Percentiles rank a stretch among this genome's conserved stretches.
Evolutionary conservation across 140 eudicot genomes (phyloP).

Genomic region (Bidens hawaiensis): DNA sequence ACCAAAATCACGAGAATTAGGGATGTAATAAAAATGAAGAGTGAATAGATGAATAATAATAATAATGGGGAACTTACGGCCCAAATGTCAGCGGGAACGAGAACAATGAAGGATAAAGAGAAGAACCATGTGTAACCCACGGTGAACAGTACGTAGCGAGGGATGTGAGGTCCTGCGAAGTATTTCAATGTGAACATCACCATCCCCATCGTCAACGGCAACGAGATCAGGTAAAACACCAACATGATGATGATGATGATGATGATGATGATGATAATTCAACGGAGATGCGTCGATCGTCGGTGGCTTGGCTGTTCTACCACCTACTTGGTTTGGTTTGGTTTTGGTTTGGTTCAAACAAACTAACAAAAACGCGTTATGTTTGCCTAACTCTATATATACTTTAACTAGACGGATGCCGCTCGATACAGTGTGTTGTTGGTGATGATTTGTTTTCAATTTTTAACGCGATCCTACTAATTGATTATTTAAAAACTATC

Average conservation of each 20-base stretch:
- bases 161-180: conserved; percentile 84
- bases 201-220: conserved; percentile 81
- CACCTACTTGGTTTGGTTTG: too few relatives aligned
- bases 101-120: conserved; percentile 71
- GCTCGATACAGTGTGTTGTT: too few relatives aligned
- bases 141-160: conserved; percentile 70
- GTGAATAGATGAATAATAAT: neutral
- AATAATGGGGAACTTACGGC: conserved; percentile 59
- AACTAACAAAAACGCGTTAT: too few relatives aligned
- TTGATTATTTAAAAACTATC: too few relatives aligned
- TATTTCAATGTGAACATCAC: conserved; percentile 54
- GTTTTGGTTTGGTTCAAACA: too few relatives aligned
- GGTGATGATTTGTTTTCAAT: too few relatives aligned
- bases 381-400: too few relatives aligned
- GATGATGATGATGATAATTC: too few relatives aligned
- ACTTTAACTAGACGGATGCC: too few relatives aligned
- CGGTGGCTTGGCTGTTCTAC: too few relatives aligned
- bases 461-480: too few relatives aligned
- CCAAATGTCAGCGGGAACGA: conserved; percentile 94
- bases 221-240: conserved; percentile 68
- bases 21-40: neutral
- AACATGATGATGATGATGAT: conserved; percentile 58
- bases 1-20: neutral
- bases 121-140: conserved; percentile 92
- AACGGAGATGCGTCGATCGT: too few relatives aligned